Evolutionary conservation across 2,329 filamentous ascomycete genomes (phyloP).

Genomic region (Torrubiella hemipterigena): DNA sequence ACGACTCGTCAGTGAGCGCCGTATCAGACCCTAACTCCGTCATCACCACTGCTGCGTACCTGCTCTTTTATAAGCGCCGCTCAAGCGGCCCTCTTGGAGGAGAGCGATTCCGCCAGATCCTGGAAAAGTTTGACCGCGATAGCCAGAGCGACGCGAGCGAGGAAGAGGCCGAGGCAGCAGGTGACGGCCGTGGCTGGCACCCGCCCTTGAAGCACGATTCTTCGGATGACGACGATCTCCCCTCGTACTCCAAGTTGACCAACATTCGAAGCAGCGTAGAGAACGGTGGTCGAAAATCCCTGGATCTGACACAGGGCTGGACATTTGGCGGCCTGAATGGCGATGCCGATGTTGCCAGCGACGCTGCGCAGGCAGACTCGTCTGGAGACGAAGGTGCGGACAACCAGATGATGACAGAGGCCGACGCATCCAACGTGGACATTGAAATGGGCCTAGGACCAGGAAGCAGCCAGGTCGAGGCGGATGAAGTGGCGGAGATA

Average conservation of each 20-base stretch:
- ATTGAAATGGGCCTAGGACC: slow-evolving; percentile 9
- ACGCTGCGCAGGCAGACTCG: slow-evolving; percentile 29
- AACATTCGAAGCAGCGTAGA: slow-evolving; percentile 32
- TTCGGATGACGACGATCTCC: slow-evolving; percentile 17
- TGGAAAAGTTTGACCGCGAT: slow-evolving; percentile 51
- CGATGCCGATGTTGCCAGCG: slow-evolving; percentile 22
- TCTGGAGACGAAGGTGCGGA: slow-evolving; percentile 21
- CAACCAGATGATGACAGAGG: no score
- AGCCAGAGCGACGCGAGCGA: slow-evolving; percentile 28
- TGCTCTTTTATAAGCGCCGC: slow-evolving; percentile 89
- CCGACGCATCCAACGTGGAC: slow-evolving; percentile 12
- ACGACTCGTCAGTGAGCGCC: slow-evolving; percentile 65
- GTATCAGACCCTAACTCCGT: slow-evolving; percentile 48
- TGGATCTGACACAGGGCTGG: slow-evolving; percentile 29
- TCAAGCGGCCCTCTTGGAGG: slow-evolving; percentile 70
- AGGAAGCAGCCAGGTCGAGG: slow-evolving; percentile 21
- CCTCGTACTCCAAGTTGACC: slow-evolving; percentile 17
- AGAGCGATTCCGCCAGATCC: slow-evolving; percentile 57
- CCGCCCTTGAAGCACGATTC: slow-evolving; percentile 8
- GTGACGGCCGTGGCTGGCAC: slow-evolving; percentile 14
- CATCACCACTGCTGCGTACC: slow-evolving; percentile 70
- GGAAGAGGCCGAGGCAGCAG: slow-evolving; percentile 34
- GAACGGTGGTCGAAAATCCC: slow-evolving; percentile 24
- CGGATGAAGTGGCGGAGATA: slow-evolving; percentile 37
- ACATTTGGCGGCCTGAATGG: slow-evolving; percentile 28